A percentile compares a stretch with the other conserved stretches of the same genome.
Evolutionary conservation across 2,329 filamentous ascomycete species (phyloP).

Genomic region (Curvularia eragrostidis): DNA sequence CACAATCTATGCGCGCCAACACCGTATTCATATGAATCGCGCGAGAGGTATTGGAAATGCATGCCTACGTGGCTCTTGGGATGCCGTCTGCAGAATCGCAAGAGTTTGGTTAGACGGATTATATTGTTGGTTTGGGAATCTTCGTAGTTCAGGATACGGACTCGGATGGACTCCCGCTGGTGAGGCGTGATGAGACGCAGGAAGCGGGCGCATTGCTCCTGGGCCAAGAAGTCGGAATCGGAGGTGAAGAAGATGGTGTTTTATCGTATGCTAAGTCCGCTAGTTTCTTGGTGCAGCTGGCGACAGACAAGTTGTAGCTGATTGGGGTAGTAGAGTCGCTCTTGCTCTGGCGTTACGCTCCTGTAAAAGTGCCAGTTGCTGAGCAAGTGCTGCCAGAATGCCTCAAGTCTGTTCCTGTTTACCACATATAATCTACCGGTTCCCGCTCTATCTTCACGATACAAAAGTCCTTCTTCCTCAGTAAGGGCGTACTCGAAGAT

Average conservation of each 20-base stretch:
- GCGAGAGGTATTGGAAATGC: too few species aligned
- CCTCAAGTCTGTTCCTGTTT: not conserved
- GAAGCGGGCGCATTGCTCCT: not conserved
- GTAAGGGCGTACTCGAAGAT: slow-evolving; percentile 8
- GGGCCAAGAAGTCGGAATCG: too few species aligned
- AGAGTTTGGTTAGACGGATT: too few species aligned
- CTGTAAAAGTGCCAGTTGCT: not conserved
- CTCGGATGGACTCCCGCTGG: not conserved
- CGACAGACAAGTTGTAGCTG: not conserved
- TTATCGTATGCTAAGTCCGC: not conserved
- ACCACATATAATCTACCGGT: not conserved
- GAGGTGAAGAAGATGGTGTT: not conserved
- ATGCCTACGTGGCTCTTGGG: too few species aligned
- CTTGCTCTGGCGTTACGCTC: too few species aligned
- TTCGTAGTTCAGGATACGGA: too few species aligned
- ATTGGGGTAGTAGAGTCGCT: not conserved
- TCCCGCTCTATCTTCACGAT: not conserved
- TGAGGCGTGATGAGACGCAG: not conserved
- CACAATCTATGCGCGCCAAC: too few species aligned
- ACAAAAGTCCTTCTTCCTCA: not conserved
- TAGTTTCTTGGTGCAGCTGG: not conserved
- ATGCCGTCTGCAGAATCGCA: too few species aligned
- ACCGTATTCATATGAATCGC: too few species aligned
- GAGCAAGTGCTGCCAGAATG: too few species aligned
- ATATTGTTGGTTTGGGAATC: too few species aligned